Conservation (phyloP, 2,329 filamentous ascomycete genomes). For the Akanthomyces muscarius region DNA sequence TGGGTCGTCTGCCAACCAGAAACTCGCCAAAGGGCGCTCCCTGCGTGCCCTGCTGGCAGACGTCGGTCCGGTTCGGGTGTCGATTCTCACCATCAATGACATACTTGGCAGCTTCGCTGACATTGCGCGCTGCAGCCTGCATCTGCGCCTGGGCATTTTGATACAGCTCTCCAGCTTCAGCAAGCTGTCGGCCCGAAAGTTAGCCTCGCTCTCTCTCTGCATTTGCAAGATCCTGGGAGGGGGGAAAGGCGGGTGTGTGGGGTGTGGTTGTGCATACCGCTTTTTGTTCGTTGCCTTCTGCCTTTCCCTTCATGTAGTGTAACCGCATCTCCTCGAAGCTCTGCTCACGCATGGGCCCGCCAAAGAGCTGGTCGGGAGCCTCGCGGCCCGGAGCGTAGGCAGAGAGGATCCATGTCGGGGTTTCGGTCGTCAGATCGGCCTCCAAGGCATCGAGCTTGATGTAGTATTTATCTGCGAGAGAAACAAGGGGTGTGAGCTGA, state of each 20-base stretch:
- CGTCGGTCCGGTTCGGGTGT: slow-evolving; percentile 71
- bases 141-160: slow-evolving; percentile 67
- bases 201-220: slow-evolving; percentile 17
- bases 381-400: slow-evolving; percentile 76
- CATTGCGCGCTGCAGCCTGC: slow-evolving; percentile 62
- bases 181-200: slow-evolving; percentile 41
- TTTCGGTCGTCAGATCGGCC: slow-evolving; percentile 64
- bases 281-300: slow-evolving; percentile 55
- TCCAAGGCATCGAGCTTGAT: slow-evolving; percentile 58
- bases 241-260: background rate
- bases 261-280: slow-evolving; percentile 37
- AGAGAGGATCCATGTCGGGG: slow-evolving; percentile 81
- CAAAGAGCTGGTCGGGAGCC: slow-evolving; percentile 78
- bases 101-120: slow-evolving; percentile 69
- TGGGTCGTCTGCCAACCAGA: slow-evolving; percentile 34
- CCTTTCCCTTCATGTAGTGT: slow-evolving; percentile 61
- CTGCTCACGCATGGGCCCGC: slow-evolving; percentile 72
- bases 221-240: background rate
- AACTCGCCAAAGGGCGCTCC: slow-evolving; percentile 45
- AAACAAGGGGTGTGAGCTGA: background rate
- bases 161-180: slow-evolving; percentile 58
- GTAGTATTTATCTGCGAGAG: slow-evolving; percentile 39
- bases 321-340: slow-evolving; percentile 84
- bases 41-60: slow-evolving; percentile 47
- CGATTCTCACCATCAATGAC: slow-evolving; percentile 61